Base-by-base conservation (phyloP, 495 filamentous ascomycete species). In the Talaromyces nanjingensis region DNA sequence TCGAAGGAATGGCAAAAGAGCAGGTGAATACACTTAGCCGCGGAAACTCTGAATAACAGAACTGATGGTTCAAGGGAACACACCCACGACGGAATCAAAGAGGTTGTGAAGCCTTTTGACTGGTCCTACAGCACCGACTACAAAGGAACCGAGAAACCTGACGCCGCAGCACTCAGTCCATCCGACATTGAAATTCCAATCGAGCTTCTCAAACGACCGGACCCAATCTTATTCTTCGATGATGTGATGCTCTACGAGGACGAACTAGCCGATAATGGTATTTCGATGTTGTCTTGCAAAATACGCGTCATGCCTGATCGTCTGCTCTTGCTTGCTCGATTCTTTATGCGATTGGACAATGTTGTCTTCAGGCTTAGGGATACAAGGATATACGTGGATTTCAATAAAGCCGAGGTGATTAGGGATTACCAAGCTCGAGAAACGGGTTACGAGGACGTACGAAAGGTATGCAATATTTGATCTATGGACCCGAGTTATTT, bases 221-320 rank as follows among this genome's bases (percentile, higher is more conserved):
- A 98, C 70, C 96, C 96, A 2, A 98, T 98, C 65, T 76, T 94
- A 0, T 96, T 97, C 76, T 93, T 92, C 71, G 92, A 98, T 71
- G 91, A 97, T 63, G 91, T 98, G 29, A 85, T 97, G 65, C 82
- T 98, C 29, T 98, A 98, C 72, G 94, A 98, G 78, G 93, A 96
- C 74, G 94, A 98, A 76, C 84, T 98, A 62, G 94, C 96, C 47
- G 94, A 98, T 72, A 98, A 98, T 73, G 94, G 94, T 27, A 93
- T 97, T 65, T 86, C 91, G 6, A 82, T 96, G 73, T 73, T 96
- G 11, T 93, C 86, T 25, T 88, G 88, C 76, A 98, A 98, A 79
- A 77, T 97, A 54, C 81, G 94, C 56, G 94, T 97, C 56, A 97
- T 97, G 91, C 90, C 90, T 34, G 84, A 85, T 63, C 79, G 94